These are phyloP conservation scores for Petasospora fabianii DNA, from an alignment of 1,139 yeast species.

Conservation along the genomic window DNA sequence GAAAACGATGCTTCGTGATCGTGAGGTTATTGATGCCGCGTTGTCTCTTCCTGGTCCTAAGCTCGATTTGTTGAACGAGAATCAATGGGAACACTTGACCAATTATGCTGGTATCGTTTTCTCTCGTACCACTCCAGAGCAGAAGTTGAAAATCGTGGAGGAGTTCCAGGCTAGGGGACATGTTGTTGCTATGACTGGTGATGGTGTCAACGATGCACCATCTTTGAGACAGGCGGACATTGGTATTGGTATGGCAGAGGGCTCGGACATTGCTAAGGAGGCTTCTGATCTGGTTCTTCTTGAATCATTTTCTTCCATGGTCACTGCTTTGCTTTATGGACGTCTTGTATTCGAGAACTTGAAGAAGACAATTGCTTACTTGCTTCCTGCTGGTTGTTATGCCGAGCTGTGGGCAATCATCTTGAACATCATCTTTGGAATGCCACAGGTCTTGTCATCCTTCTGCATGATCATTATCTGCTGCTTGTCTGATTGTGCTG, in stretches of 20 bases:
- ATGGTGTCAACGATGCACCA: constrained; percentile 54
- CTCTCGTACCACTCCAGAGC: constrained; percentile 54
- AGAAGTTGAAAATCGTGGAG: constrained; percentile 45
- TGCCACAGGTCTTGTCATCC: constrained; percentile 49
- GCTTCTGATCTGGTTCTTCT: constrained; percentile 50
- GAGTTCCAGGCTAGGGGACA: constrained; percentile 44
- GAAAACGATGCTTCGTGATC: constrained; percentile 10
- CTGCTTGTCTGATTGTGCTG: constrained; percentile 46
- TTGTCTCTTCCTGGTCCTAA: constrained; percentile 42
- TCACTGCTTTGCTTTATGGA: constrained; percentile 46
- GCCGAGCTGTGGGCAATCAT: constrained; percentile 54
- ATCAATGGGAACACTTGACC: constrained; percentile 41
- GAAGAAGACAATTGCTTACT: constrained; percentile 46
- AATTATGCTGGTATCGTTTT: constrained; percentile 44
- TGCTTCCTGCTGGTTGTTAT: constrained; percentile 52
- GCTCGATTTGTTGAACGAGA: constrained; percentile 35
- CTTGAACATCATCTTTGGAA: constrained; percentile 45
- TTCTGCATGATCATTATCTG: constrained; percentile 51
- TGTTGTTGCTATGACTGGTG: constrained; percentile 51
- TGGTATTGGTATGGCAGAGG: constrained; percentile 49
- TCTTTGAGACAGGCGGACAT: constrained; percentile 49
- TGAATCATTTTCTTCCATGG: constrained; percentile 42
- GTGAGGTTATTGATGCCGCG: constrained; percentile 25
- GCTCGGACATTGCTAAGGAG: constrained; percentile 56
- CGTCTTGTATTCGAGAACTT: constrained; percentile 51